These are phyloP conservation scores for Lactifluus subvellereus DNA, from an alignment of 768 basidiomycete species.

Conservation along the genomic window DNA sequence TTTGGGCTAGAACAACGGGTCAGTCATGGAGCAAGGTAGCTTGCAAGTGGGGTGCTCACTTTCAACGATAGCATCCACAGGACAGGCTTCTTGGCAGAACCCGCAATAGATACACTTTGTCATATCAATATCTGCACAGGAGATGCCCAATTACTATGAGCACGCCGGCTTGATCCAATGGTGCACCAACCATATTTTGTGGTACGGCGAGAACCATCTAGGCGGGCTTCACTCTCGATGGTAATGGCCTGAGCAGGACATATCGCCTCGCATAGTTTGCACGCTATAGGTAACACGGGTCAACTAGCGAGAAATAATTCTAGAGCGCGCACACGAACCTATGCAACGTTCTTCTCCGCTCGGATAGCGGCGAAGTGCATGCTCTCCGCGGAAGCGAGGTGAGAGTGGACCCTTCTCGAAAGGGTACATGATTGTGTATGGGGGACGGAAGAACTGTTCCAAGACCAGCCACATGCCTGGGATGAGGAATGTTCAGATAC, in stretches of 20 bases:
- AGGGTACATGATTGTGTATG: slow-evolving; percentile 98
- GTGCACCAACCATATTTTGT: slow-evolving; percentile 82
- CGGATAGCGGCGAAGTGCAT: slow-evolving; percentile 92
- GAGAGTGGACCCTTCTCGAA: slow-evolving; percentile 98
- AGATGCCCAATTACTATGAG: not conserved
- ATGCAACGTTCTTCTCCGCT: slow-evolving; percentile 99
- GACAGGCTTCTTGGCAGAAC: slow-evolving; percentile 99
- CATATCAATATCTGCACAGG: slow-evolving; percentile 87
- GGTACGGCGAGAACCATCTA: slow-evolving; percentile 93
- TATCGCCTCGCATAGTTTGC: slow-evolving; percentile 98
- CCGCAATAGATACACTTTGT: slow-evolving; percentile 99
- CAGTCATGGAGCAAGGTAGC: not conserved
- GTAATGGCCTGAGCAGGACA: slow-evolving; percentile 99
- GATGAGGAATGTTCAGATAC: slow-evolving; percentile 13
- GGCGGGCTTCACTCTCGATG: slow-evolving; percentile 94
- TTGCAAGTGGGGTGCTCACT: slow-evolving; percentile 48
- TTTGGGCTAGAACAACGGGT: slow-evolving; percentile 61
- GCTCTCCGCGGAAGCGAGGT: slow-evolving; percentile 97
- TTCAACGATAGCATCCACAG: slow-evolving; percentile 99
- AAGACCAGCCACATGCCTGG: slow-evolving; percentile 97
- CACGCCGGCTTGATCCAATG: not conserved
- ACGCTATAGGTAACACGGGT: slow-evolving; percentile 50
- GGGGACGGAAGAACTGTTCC: slow-evolving; percentile 88
- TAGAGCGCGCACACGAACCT: slow-evolving; percentile 48
- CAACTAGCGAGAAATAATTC: not conserved